Percentiles rank a stretch among this genome's conserved stretches.
Conservation (phyloP, 2,329 filamentous ascomycete species). For the Scytalidium lignicola region DNA sequence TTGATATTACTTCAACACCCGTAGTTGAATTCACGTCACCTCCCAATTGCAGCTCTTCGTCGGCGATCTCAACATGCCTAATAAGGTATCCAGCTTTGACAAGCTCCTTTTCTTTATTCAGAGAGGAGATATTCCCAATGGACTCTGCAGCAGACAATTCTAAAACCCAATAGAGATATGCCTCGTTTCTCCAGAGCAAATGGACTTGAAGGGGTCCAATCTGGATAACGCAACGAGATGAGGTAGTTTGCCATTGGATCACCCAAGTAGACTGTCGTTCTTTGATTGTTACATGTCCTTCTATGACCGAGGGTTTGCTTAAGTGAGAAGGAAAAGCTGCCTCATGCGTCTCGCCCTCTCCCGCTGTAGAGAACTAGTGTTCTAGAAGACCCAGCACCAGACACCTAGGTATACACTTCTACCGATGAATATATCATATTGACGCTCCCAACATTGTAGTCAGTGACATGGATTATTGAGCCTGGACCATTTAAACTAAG, state of each 20-base stretch:
- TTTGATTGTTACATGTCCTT: background rate
- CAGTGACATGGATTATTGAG: conserved; percentile 59
- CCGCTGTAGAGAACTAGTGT: conserved; percentile 60
- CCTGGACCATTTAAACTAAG: conserved; percentile 56
- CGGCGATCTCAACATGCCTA: conserved; percentile 50
- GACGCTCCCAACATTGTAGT: conserved; percentile 54
- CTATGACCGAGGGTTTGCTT: background rate
- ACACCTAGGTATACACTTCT: conserved; percentile 63
- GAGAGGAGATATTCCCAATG: background rate
- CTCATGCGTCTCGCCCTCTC: conserved; percentile 54
- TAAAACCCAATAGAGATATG: conserved; percentile 59
- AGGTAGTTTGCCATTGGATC: background rate
- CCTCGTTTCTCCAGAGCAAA: conserved; percentile 37
- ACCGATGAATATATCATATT: conserved; percentile 60
- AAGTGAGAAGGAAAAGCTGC: conserved; percentile 28
- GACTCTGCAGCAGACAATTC: background rate
- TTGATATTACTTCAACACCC: conserved; percentile 60
- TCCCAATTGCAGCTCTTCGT: conserved; percentile 50
- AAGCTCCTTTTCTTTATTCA: conserved; percentile 39
- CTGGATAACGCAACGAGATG: background rate
- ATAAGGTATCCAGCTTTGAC: conserved; percentile 58
- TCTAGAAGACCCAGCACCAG: conserved; percentile 41
- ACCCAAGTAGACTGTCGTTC: background rate
- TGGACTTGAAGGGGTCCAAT: background rate
- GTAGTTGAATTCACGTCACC: conserved; percentile 69